Conservation (phyloP, 495 filamentous ascomycete genomes). For the Annulohypoxylon moriforme region DNA sequence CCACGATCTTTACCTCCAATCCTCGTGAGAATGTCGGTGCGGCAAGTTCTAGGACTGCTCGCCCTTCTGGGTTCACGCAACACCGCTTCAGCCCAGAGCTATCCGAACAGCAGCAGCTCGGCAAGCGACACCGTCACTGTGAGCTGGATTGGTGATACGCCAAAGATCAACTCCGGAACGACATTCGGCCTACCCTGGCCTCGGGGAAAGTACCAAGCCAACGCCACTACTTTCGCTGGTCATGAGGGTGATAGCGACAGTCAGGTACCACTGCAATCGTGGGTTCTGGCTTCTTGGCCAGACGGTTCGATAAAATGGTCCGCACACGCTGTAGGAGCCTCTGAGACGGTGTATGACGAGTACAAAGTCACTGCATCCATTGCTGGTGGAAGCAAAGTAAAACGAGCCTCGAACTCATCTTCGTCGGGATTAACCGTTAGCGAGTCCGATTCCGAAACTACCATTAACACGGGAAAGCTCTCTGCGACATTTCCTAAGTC, state of each 20-base stretch:
- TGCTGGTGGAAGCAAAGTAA: not conserved
- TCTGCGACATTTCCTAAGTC: conserved; percentile 51
- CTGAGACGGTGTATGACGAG: conserved; percentile 30
- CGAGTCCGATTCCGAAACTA: conserved; percentile 30
- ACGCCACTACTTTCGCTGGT: conserved; percentile 48
- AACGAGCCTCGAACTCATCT: conserved; percentile 4
- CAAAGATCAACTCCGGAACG: conserved; percentile 47
- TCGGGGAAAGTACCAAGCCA: conserved; percentile 51
- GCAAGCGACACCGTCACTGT: conserved; percentile 41
- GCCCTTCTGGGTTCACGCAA: conserved; percentile 13
- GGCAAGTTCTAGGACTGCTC: not conserved
- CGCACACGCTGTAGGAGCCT: conserved; percentile 53
- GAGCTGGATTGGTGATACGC: conserved; percentile 54
- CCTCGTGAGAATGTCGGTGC: conserved; percentile 13
- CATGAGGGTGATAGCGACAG: conserved; percentile 33
- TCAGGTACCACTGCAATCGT: conserved; percentile 53
- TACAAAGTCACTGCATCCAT: conserved; percentile 44
- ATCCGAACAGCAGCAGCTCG: conserved; percentile 20
- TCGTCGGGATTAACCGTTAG: conserved; percentile 18
- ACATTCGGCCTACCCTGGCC: conserved; percentile 61
- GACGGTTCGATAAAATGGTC: conserved; percentile 63
- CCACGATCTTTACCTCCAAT: not conserved
- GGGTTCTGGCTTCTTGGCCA: conserved; percentile 58
- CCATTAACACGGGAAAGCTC: conserved; percentile 54
- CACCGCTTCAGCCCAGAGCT: conserved; percentile 24